Evolutionary conservation across 306 rosid genomes (phyloP), one percentile per base, ranked within the genome.

Genomic region (Spatholobus suberectus): DNA sequence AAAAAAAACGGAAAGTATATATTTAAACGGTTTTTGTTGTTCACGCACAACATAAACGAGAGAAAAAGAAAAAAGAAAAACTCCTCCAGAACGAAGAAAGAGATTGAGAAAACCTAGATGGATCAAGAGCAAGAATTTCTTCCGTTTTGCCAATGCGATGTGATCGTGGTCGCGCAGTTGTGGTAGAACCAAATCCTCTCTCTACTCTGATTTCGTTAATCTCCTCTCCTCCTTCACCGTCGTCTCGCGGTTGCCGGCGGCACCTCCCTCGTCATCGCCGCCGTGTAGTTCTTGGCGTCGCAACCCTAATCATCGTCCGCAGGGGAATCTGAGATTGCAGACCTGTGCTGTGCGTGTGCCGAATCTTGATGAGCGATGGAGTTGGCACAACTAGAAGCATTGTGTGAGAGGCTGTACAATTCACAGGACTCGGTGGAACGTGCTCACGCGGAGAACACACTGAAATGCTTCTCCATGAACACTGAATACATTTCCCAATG

Each of bases 381-480:
- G 90, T 78, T 89, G 83, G 91, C 89, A 17, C 91, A 89, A 44
- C 85, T 89, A 8, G 91, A 89, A 84, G 88, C 85, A n/a, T 78
- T 89, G 83, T 89, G 91, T 20, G 91, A 89, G 66, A 84, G 91
- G 83, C 91, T 89, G 3, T 89, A 89, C 81, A 89, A 89, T 75
- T 89, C 91, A n/a, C 91, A 89, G 79, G 91, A 89, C 73, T 86
- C 91, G 21, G 88, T 89, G 67, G 91, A 89, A 75, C 82, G 91
- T 4, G 89, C 89, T 84, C 91, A 86, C 35, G 91, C 91, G 43
- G 91, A 89, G 88, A 89, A 84, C 76, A 89, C 91, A 24, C 70
- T 86, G 72, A 89, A 86, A 74, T 86, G 89, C 76, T 89, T 89
- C 72, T 89, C 91, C 0, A 78, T 86, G 88, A 89, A 89, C 83